Percentiles rank a stretch among this genome's conserved stretches.
Conservation (phyloP, 2,329 filamentous ascomycete species). For the Trichoderma citrinoviride region DNA sequence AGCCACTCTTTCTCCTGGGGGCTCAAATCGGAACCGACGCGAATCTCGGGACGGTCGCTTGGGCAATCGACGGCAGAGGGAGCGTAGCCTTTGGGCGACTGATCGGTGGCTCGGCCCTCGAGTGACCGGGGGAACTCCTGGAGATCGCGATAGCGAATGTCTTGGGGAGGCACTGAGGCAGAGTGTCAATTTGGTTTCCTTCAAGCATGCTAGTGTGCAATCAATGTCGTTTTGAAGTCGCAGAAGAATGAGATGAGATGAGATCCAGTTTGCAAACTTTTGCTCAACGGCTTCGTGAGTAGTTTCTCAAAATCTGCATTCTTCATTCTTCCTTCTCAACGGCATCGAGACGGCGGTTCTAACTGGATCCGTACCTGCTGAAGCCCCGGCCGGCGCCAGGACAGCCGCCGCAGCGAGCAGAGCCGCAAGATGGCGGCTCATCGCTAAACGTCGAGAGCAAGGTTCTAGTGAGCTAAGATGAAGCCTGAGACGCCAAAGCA, state of each 20-base stretch:
- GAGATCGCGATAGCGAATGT: slow-evolving; percentile 21
- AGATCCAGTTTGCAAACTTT: neutral
- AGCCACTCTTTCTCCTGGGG: slow-evolving; percentile 73
- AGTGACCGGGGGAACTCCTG: slow-evolving; percentile 22
- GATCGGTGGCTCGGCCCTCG: slow-evolving; percentile 31
- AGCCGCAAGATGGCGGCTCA: slow-evolving; percentile 22
- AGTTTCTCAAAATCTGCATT: too few species aligned
- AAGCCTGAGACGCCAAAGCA: neutral
- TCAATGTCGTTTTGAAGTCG: neutral
- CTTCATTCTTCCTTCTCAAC: neutral
- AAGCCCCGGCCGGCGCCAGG: slow-evolving; percentile 18
- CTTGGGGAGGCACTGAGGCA: slow-evolving; percentile 9
- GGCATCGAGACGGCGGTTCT: neutral
- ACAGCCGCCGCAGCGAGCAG: slow-evolving; percentile 24
- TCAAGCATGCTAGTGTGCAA: neutral
- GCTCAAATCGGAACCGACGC: slow-evolving; percentile 61
- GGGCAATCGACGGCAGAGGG: slow-evolving; percentile 70
- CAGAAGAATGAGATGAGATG: neutral
- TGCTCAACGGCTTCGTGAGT: too few species aligned
- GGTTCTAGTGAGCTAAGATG: neutral
- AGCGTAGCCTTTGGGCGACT: slow-evolving; percentile 59
- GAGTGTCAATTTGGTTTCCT: neutral
- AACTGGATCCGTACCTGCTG: slow-evolving; percentile 22
- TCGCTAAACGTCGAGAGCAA: neutral
- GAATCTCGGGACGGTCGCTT: slow-evolving; percentile 63